Evolutionary conservation across 2,329 filamentous ascomycete species (phyloP).

Genomic region (Phaeosphaeria sp.): DNA sequence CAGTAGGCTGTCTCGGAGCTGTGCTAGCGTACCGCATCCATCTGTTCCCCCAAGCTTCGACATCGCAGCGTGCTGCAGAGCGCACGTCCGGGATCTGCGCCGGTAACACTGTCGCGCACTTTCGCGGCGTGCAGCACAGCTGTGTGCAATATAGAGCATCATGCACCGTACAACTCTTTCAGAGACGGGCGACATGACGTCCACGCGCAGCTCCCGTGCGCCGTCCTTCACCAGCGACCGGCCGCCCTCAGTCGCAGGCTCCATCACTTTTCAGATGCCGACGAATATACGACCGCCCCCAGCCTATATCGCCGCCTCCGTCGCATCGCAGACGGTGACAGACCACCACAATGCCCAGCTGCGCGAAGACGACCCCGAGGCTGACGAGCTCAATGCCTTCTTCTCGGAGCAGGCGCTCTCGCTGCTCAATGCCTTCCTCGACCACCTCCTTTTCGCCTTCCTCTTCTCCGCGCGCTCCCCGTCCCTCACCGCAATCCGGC

Average conservation of each 20-base stretch:
- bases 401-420: constrained; percentile 76
- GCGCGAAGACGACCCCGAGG: constrained; percentile 71
- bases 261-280: constrained; percentile 65
- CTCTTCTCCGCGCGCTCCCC: constrained; percentile 82
- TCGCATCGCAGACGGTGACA: constrained; percentile 90
- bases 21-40: constrained; percentile 16
- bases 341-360: constrained; percentile 82
- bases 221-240: constrained; percentile 70
- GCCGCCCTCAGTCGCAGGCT: constrained; percentile 63
- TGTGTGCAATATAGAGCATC: neutral
- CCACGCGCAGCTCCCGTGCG: constrained; percentile 54
- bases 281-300: constrained; percentile 75
- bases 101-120: neutral
- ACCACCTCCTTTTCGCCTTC: constrained; percentile 91
- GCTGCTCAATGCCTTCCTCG: constrained; percentile 89
- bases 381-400: constrained; percentile 65
- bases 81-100: constrained; percentile 9
- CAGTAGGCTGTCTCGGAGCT: constrained; percentile 7
- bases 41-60: constrained; percentile 20
- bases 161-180: constrained; percentile 47
- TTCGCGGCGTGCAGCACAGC: neutral
- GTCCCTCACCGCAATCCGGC: constrained; percentile 74
- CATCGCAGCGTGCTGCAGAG: constrained; percentile 1
- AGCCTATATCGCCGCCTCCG: constrained; percentile 85
- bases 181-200: constrained; percentile 41